Conservation (phyloP, 75 land plant genomes). For the Chamaecyparis obtusa region DNA sequence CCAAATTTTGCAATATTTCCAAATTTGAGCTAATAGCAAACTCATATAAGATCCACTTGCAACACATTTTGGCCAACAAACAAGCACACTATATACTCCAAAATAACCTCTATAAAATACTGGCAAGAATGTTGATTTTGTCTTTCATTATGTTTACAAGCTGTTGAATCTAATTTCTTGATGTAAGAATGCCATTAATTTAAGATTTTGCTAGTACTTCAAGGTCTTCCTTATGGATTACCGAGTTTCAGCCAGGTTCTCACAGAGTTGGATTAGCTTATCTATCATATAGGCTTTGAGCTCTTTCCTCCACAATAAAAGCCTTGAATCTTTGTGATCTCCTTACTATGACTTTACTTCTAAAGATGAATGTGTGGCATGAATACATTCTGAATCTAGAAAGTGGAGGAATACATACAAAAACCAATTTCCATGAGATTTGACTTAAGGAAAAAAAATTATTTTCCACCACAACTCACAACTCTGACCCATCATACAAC, state of each 20-base stretch:
- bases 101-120: neutral
- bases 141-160: neutral
- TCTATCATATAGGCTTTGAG: neutral
- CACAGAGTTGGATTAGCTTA: neutral
- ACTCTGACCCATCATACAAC: neutral
- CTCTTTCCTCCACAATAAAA: neutral
- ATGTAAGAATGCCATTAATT: neutral
- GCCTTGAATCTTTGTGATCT: neutral
- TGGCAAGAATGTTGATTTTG: neutral
- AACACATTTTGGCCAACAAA: neutral
- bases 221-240: neutral
- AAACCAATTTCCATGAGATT: neutral
- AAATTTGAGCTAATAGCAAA: neutral
- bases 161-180: neutral
- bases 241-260: neutral
- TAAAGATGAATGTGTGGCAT: neutral
- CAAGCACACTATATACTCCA: neutral
- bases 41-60: neutral
- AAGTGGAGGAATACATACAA: neutral
- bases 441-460: neutral
- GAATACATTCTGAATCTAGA: neutral
- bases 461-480: neutral
- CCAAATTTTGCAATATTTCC: neutral
- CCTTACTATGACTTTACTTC: neutral
- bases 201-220: neutral